These are phyloP conservation scores for Ramaria rubella DNA, from an alignment of 768 basidiomycete species.

Conservation along the genomic window DNA sequence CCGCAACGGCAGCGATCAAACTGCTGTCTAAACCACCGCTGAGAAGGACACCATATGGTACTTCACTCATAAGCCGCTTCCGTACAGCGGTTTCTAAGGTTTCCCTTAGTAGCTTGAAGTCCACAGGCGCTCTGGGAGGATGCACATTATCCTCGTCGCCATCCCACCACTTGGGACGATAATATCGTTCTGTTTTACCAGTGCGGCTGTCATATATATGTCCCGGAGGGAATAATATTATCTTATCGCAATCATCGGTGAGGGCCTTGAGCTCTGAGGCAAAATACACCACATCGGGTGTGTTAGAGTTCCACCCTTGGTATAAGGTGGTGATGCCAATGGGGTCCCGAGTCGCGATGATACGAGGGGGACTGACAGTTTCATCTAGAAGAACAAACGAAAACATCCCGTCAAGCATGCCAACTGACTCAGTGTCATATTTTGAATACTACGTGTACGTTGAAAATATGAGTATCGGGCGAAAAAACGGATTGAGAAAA, in stretches of 20 bases:
- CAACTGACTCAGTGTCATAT: constrained; percentile 68
- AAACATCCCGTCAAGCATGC: constrained; percentile 94
- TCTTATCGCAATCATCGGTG: constrained; percentile 85
- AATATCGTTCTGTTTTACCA: constrained; percentile 75
- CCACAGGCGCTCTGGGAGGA: constrained; percentile 53
- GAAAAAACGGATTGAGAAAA: background rate
- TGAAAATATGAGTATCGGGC: constrained; percentile 11
- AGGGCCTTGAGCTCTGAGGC: constrained; percentile 95
- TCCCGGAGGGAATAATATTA: constrained; percentile 95
- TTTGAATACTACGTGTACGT: constrained; percentile 62
- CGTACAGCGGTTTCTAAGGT: constrained; percentile 86
- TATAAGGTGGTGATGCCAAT: constrained; percentile 99
- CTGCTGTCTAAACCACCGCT: constrained; percentile 95
- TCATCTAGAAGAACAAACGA: constrained; percentile 96
- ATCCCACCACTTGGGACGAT: constrained; percentile 82
- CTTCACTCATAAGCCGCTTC: constrained; percentile 96
- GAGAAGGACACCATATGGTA: constrained; percentile 94
- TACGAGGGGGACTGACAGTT: constrained; percentile 77
- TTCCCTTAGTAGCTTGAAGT: constrained; percentile 68
- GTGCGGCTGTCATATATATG: constrained; percentile 90
- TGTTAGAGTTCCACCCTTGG: constrained; percentile 85
- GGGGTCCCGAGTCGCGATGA: constrained; percentile 95
- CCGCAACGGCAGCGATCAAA: constrained; percentile 91
- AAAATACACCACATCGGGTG: constrained; percentile 82
- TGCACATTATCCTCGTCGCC: constrained; percentile 63